These are phyloP conservation scores for Thuidium tamariscinum DNA, from an alignment of 225 moss, liverwort and hornwort genomes.

Conservation along the genomic window DNA sequence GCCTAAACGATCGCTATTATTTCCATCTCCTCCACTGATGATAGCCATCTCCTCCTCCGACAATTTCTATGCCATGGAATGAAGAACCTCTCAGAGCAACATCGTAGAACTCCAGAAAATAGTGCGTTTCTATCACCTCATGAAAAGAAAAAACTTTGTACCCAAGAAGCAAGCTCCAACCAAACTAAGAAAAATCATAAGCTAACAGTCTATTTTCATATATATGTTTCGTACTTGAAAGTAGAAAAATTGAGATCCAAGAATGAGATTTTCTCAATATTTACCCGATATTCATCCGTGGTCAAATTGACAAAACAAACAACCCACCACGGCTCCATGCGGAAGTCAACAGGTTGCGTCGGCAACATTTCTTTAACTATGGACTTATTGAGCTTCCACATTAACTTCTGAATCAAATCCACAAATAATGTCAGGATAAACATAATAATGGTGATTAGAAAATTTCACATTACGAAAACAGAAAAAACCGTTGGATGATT, in stretches of 20 bases:
- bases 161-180: background rate
- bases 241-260: background rate
- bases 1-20: slow-evolving; percentile 39
- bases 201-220: background rate
- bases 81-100: background rate
- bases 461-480: background rate
- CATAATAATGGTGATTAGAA: background rate
- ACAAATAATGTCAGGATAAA: background rate
- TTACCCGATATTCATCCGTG: slow-evolving; percentile 93
- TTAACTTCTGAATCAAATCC: slow-evolving; percentile 60
- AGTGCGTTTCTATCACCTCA: background rate
- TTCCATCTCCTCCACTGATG: slow-evolving; percentile 70
- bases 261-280: background rate
- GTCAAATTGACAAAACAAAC: slow-evolving; percentile 87
- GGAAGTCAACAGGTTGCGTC: slow-evolving; percentile 60
- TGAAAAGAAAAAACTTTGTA: background rate
- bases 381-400: slow-evolving; percentile 99
- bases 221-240: background rate
- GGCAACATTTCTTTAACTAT: slow-evolving; percentile 97
- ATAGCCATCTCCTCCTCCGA: slow-evolving; percentile 89
- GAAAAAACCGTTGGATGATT: background rate
- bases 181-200: background rate
- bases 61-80: slow-evolving; percentile 50
- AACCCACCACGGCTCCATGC: slow-evolving; percentile 97
- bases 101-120: background rate